Evolutionary conservation across 306 rosid genomes (phyloP).

Genomic region (Alnus rubra): DNA sequence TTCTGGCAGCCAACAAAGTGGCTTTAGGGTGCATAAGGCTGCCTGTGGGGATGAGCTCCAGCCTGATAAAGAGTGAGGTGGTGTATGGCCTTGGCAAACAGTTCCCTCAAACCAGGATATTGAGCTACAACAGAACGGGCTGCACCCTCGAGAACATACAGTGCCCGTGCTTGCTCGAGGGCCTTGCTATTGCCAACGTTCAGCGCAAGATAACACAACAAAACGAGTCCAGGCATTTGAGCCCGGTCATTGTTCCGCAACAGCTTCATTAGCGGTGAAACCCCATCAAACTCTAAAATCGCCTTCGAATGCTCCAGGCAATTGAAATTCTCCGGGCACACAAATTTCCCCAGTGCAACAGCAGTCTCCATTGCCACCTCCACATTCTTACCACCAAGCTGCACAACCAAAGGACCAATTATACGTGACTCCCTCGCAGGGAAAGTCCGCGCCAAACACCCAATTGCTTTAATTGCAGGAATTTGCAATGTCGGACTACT

Average conservation of each 20-base stretch:
- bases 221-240: constrained; percentile 43
- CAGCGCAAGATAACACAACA: constrained; percentile 74
- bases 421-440: constrained; percentile 69
- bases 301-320: constrained; percentile 67
- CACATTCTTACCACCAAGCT: constrained; percentile 54
- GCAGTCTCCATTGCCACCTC: constrained; percentile 71
- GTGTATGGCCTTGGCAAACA: constrained; percentile 58
- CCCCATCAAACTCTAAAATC: constrained; percentile 68
- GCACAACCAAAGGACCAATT: constrained; percentile 69
- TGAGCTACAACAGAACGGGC: constrained; percentile 65
- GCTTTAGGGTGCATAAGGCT: constrained; percentile 40
- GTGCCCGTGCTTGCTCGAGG: constrained; percentile 70
- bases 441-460: constrained; percentile 76
- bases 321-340: constrained; percentile 65
- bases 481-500: constrained; percentile 39
- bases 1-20: constrained; percentile 19
- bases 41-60: constrained; percentile 75
- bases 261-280: constrained; percentile 62
- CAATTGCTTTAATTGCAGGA: constrained; percentile 76
- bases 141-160: constrained; percentile 63
- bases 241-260: constrained; percentile 43
- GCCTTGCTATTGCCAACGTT: constrained; percentile 75
- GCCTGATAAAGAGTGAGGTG: constrained; percentile 84
- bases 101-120: constrained; percentile 59
- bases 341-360: constrained; percentile 69